Conservation (phyloP, 2,329 filamentous ascomycete species). For the Chaetomium globosum region DNA sequence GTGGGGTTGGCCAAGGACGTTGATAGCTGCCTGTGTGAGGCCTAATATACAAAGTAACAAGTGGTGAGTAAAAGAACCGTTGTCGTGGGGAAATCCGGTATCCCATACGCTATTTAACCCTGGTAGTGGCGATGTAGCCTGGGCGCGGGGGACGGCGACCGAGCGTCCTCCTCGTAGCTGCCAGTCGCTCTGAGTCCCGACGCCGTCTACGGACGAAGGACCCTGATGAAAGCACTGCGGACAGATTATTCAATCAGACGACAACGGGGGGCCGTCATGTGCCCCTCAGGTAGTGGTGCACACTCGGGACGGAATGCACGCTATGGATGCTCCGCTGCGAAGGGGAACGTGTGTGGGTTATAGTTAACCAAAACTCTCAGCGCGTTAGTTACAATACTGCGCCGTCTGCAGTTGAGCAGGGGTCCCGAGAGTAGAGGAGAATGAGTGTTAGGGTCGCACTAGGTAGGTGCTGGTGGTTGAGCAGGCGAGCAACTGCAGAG, state of each 20-base stretch:
- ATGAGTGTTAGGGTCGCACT: conserved; percentile 14
- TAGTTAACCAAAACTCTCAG: conserved; percentile 5
- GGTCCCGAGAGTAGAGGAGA: conserved; percentile 5
- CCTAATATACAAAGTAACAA: conserved; percentile 2
- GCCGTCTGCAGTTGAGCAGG: conserved; percentile 17
- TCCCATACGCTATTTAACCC: conserved; percentile 21
- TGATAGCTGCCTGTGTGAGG: background rate
- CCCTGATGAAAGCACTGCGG: background rate
- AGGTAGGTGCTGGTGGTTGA: conserved; percentile 21
- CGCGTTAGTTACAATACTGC: conserved; percentile 5
- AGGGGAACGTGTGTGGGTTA: background rate
- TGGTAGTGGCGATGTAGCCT: conserved; percentile 4
- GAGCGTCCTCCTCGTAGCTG: background rate
- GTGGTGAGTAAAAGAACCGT: conserved; percentile 15
- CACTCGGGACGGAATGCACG: conserved; percentile 15
- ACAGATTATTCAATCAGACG: conserved; percentile 14
- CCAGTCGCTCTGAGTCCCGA: background rate
- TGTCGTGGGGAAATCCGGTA: conserved; percentile 13
- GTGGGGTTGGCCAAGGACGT: conserved; percentile 46
- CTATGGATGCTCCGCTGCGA: conserved; percentile 1
- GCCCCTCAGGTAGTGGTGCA: conserved; percentile 1
- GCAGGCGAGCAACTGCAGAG: conserved; percentile 30
- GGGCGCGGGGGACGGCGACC: conserved; percentile 11
- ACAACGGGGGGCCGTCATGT: conserved; percentile 1
- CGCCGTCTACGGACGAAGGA: background rate